Evolutionary conservation across 2,329 filamentous ascomycete species (phyloP).

Genomic region (Diplodia sapinea): DNA sequence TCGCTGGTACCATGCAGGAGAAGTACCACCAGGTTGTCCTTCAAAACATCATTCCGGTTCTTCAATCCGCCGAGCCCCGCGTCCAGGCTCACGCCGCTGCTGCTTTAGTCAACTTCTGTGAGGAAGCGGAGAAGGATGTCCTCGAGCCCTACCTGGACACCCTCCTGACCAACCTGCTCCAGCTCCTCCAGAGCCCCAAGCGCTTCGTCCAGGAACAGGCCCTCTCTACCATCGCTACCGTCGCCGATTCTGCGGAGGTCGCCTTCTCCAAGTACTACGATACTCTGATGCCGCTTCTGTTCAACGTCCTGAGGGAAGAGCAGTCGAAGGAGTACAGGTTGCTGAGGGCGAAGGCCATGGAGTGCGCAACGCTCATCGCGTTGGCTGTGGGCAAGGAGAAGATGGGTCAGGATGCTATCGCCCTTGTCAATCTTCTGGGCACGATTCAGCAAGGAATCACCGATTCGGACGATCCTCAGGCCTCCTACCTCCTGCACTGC

Average conservation of each 20-base stretch:
- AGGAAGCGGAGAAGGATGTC: constrained; percentile 91
- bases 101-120: constrained; percentile 98
- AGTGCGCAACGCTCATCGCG: constrained; percentile 95
- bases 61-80: constrained; percentile 84
- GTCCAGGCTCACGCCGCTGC: constrained; percentile 97
- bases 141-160: constrained; percentile 93
- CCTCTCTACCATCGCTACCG: constrained; percentile 95
- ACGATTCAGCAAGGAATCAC: constrained; percentile 81
- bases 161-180: constrained; percentile 82
- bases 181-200: constrained; percentile 87
- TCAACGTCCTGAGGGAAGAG: constrained; percentile 85
- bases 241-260: constrained; percentile 96
- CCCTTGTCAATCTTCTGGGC: constrained; percentile 84
- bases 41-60: constrained; percentile 88
- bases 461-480: constrained; percentile 92
- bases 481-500: constrained; percentile 96
- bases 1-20: constrained; percentile 96
- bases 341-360: constrained; percentile 96
- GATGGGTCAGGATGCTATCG: constrained; percentile 85
- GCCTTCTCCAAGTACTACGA: constrained; percentile 96
- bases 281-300: constrained; percentile 91
- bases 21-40: constrained; percentile 90
- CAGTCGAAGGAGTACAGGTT: constrained; percentile 92
- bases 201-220: constrained; percentile 98
- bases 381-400: constrained; percentile 92